Evolutionary conservation across 1,139 yeast species (phyloP), one percentile per base, ranked within the genome.

Genomic region (Petasospora fabianii): DNA sequence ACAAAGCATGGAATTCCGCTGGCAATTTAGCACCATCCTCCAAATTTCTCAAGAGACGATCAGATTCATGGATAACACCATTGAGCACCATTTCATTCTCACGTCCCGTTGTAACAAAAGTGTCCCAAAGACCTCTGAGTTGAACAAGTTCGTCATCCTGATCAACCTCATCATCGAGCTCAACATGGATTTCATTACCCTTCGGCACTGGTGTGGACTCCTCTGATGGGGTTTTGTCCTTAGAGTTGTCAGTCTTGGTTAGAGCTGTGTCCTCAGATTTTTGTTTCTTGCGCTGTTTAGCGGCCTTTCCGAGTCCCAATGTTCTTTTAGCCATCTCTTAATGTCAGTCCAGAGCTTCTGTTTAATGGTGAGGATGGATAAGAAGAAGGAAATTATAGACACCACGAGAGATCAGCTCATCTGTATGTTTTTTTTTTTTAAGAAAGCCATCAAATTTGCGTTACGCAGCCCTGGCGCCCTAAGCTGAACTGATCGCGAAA

Each of bases 1-100:
- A 90, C 24, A 84, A 75, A 8, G 80, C 66, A 56, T 86, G 85
- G 60, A 87, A 86, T 34, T 68, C 68, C 15, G 78, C 79, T 13
- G 81, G 76, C 16, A 84, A 58, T 34, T 53, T 46, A 3, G 31
- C 20, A 16, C 54, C 42, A 11, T 60, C 60, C 16, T 59, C 58
- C 19, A 61, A 62, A 40, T 64, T 57, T 52, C 96, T 71, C 50
- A 87, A 68, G 30, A 87, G 59, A 34, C 95, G 66, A 55, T 90
- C 97, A 62, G 96, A 84, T 60, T 92, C 97, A 55, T 92, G 96
- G 16, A 92, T 76, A 5, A 92, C 73, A 21, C 97, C 97, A 54
- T 88, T 84, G 38, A 88, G 65, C 29, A 87, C 75, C 47, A 73
- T 65, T 58, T 74, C 87, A 48, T 73, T 75, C 21, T 77, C 80